These are phyloP conservation scores for Hysterium pulicare DNA, from an alignment of 2,329 filamentous ascomycete genomes.

Conservation along the genomic window DNA sequence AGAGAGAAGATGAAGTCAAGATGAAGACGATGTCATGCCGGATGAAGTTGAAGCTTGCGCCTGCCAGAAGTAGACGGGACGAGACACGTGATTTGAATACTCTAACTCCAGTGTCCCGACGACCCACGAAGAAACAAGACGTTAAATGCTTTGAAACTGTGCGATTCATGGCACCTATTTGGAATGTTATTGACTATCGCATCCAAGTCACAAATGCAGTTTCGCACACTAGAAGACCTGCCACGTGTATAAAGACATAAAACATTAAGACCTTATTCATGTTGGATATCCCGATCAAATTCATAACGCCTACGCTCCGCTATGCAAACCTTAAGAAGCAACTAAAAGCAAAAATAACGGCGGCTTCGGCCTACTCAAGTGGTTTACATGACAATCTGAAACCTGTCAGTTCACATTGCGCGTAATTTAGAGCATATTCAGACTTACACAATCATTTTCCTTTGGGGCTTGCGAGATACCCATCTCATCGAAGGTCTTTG, in stretches of 20 bases:
- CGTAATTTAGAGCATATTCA: too few relatives aligned
- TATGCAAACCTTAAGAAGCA: conserved; percentile 9
- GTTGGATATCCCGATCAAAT: too few relatives aligned
- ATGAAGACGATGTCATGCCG: background rate
- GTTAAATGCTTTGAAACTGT: too few relatives aligned
- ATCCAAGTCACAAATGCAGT: too few relatives aligned
- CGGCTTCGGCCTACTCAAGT: background rate
- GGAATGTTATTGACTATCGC: too few relatives aligned
- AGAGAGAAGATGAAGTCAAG: background rate
- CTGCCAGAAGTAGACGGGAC: background rate
- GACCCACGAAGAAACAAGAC: too few relatives aligned
- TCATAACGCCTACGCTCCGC: conserved; percentile 7
- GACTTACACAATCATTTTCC: conserved; percentile 84
- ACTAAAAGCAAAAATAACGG: background rate
- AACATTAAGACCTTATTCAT: too few relatives aligned
- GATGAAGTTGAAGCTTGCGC: background rate
- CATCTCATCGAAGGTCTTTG: conserved; percentile 98
- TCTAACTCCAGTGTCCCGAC: too few relatives aligned
- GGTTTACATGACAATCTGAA: conserved; percentile 18
- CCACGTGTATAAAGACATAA: too few relatives aligned
- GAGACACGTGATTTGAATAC: too few relatives aligned
- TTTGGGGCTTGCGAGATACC: conserved; percentile 81
- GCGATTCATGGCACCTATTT: too few relatives aligned
- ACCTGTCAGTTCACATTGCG: conserved; percentile 11
- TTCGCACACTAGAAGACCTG: too few relatives aligned